phyloP scores from a whole-genome alignment of 257 asterid species.

The Solanum tarijense region DNA sequence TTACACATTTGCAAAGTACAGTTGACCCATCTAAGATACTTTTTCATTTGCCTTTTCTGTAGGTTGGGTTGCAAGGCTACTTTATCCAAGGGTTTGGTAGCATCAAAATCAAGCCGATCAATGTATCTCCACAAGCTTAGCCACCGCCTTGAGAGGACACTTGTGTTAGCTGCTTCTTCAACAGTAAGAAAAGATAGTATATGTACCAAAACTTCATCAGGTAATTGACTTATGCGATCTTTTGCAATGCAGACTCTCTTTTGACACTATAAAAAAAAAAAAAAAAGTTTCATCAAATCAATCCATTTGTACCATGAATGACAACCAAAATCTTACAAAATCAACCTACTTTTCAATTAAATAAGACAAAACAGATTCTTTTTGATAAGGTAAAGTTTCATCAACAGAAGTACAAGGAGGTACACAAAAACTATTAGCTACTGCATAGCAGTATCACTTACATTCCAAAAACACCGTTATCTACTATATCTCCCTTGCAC shows the following conservation, averaged over 20 bases:
- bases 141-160: slow-evolving; percentile 7
- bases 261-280: neutral
- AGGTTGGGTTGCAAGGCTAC: neutral
- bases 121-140: neutral
- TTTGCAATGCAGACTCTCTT: neutral
- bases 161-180: slow-evolving; percentile 1
- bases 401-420: neutral
- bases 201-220: neutral
- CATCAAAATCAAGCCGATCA: neutral
- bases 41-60: neutral
- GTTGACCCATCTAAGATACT: neutral
- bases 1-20: neutral
- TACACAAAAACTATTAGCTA: too few relatives aligned
- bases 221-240: neutral
- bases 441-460: neutral
- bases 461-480: neutral
- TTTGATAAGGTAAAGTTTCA: neutral
- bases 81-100: neutral
- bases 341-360: neutral
- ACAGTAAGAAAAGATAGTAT: neutral
- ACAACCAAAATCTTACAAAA: neutral
- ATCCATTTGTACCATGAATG: neutral
- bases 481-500: neutral
- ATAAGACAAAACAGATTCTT: neutral
- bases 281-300: neutral